Evolutionary conservation across 305 asterid species (phyloP).

Genomic region (Nicotiana rustica): DNA sequence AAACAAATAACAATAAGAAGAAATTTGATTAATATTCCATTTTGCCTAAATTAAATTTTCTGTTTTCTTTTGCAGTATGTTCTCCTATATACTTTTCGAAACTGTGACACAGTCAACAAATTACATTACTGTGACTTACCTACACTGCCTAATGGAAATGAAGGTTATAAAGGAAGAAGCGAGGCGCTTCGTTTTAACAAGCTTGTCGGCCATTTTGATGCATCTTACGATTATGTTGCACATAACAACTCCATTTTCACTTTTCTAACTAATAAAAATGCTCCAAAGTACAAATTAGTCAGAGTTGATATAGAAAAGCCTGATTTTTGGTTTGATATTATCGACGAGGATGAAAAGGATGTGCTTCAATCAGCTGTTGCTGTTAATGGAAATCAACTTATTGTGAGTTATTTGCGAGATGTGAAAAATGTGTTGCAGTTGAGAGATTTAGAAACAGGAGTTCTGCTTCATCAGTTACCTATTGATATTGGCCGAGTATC

Average conservation of each 20-base stretch:
- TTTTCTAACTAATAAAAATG: constrained; percentile 84
- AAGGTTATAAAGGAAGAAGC: constrained; percentile 61
- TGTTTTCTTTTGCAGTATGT: constrained; percentile 71
- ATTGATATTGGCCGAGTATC: constrained; percentile 88
- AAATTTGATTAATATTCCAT: not conserved
- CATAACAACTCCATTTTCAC: constrained; percentile 84
- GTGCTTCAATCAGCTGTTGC: constrained; percentile 87
- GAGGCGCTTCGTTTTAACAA: constrained; percentile 81
- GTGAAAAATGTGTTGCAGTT: constrained; percentile 86
- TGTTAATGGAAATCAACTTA: constrained; percentile 68
- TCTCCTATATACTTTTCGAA: constrained; percentile 62
- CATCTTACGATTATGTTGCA: constrained; percentile 71
- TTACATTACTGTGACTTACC: constrained; percentile 80
- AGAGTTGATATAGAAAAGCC: constrained; percentile 78
- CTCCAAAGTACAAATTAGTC: constrained; percentile 88
- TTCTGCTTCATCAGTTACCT: constrained; percentile 67
- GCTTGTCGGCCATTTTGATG: constrained; percentile 85
- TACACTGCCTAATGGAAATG: constrained; percentile 70
- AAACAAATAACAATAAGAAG: not conserved
- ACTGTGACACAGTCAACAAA: constrained; percentile 94
- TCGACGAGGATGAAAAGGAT: constrained; percentile 70
- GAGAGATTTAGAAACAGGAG: constrained; percentile 81
- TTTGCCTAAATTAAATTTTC: not conserved
- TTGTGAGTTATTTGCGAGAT: constrained; percentile 79
- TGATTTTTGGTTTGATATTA: constrained; percentile 74